Evolutionary conservation across 768 basidiomycete genomes (phyloP), one percentile per base, ranked within the genome.

Genomic region (Myochromella boudieri): DNA sequence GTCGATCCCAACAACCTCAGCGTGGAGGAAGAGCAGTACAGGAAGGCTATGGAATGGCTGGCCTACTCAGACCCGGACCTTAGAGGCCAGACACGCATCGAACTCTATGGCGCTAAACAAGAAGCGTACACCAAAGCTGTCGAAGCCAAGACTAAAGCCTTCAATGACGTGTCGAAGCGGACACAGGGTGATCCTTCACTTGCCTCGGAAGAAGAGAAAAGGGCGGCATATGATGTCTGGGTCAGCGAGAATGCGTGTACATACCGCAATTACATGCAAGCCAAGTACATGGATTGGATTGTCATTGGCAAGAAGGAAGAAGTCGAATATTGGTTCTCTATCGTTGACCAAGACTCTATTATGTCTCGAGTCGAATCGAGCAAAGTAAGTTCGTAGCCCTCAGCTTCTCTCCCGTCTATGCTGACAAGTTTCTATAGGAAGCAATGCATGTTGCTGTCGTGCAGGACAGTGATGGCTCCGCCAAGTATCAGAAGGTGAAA

Each of bases 261-360:
- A 6, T 48, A 48, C 15, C 28, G 46, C n/a, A 48, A 48, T 15
- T n/a, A n/a, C 18, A 21, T 48, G 3, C 46, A 48, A 24, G 46
- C 38, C 8, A 39, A 37, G 11, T 48, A 48, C 26, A 48, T 48
- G 46, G 46, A 48, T 38, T 48, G 46, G 46, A 18, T 48, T 26
- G 32, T 48, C 31, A 28, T 21, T 17, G 46, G 46, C 6, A 48
- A 40, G 20, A 48, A 48, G 38, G 46, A 48, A 17, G 46, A 48
- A 22, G 46, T 48, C 15, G 46, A 48, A 27, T 48, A 48, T 11
- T 48, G 39, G 38, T 48, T 48, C 31, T 31, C 46, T 8, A 28
- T 48, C n/a, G 46, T 48, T 12, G 46, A 48, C 26, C 46, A 33
- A n/a, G 29, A 41, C 10, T 24, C 46, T 15, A 31, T 39, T 10